Conservation (phyloP, 75 land plant genomes). For the Selaginella moellendorffii region DNA sequence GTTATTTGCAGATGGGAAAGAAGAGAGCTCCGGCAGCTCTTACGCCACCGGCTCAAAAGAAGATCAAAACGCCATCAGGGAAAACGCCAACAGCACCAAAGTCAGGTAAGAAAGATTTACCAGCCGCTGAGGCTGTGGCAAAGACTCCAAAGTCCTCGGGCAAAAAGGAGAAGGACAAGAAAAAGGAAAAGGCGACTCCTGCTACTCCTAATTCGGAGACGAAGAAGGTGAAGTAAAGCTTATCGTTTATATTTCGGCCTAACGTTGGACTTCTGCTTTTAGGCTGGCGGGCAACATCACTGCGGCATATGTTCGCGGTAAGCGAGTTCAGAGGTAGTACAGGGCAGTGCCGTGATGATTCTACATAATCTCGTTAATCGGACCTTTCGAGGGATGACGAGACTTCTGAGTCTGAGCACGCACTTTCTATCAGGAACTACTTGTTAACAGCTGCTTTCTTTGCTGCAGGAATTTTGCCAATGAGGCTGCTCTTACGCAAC, state of each 20-base stretch:
- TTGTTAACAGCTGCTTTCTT: not conserved
- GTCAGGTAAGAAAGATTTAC: not conserved
- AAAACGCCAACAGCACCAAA: too few species aligned
- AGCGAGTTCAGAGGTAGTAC: not conserved
- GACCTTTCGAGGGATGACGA: not conserved
- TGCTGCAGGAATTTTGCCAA: not conserved
- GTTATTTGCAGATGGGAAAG: not conserved
- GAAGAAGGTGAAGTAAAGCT: not conserved
- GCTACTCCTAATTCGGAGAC: not conserved
- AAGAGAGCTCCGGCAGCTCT: not conserved
- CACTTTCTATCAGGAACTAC: not conserved
- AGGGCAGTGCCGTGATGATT: not conserved
- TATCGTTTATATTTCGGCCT: too few species aligned
- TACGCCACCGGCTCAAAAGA: not conserved
- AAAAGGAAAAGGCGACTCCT: not conserved
- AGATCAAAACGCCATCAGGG: not conserved
- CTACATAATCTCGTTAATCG: not conserved
- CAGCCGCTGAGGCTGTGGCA: not conserved
- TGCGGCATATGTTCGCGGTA: not conserved
- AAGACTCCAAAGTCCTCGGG: not conserved
- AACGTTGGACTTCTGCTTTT: too few species aligned
- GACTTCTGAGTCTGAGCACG: not conserved
- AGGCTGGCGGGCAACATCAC: not conserved
- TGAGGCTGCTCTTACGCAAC: not conserved
- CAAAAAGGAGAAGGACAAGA: not conserved